Base-by-base conservation (phyloP, 2,329 filamentous ascomycete species). In the Cercospora sp. region DNA sequence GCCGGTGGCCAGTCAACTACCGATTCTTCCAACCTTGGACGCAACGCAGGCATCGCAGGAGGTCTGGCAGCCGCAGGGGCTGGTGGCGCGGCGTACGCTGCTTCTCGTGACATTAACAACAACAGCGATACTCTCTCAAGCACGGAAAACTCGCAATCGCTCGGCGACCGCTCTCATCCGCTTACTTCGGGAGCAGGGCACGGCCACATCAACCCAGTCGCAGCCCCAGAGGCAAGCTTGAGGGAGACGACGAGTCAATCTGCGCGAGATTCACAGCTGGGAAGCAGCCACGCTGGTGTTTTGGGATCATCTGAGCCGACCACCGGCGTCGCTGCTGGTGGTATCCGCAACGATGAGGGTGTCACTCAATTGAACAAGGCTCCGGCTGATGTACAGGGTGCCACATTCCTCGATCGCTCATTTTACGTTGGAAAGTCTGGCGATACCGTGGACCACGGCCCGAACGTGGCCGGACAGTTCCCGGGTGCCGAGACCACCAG, bases 381-480 rank as follows among this genome's bases (percentile, higher is more conserved):
- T 18, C 68, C 68, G 5, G 53, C 67, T 16, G 73, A 74, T 23
- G 65, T 73, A n/a, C 69, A 73, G 31, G 67, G 69, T 12, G 73
- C 74, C 1, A 76, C 75, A 1, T 74, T 73, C 64, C 73, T 73
- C 20, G 72, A 73, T 26, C 67, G 73, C 7, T 70, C 72, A 5
- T 73, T 71, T 45, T 73, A 71, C n/a, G 59, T 75, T 8, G 68
- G 66, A 12, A 67, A 66, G 28, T 57, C 60, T 48, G 57, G 65
- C 60, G 40, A 63, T 20, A 20, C 33, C 3, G 23, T 53, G 16
- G 20, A 58, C 26, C 55, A 67, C 28, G 20, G 53, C 9, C 79
- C 80, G 6, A 74, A 78, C 40, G 72, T 79, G 6, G 74, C 76
- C 33, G 76, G 75, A 51, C 76, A 76, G 61, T 78, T 75, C 51